Evolutionary conservation across 2,329 filamentous ascomycete species (phyloP).

Genomic region (Lachnellula suecica): DNA sequence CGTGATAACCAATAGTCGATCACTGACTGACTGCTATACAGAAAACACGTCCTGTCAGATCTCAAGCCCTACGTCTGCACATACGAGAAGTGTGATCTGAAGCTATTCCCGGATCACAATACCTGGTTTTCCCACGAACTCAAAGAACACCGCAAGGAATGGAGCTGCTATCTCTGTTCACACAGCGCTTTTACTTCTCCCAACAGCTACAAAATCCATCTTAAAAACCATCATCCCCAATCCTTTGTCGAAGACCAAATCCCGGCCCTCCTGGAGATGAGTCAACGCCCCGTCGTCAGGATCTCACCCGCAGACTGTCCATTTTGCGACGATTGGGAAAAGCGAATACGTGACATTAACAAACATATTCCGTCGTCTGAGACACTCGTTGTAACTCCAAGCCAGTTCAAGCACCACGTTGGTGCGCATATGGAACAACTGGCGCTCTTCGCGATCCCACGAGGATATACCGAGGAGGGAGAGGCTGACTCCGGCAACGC

Average conservation of each 20-base stretch:
- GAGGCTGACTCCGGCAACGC: slow-evolving; percentile 10
- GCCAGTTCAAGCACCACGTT: slow-evolving; percentile 22
- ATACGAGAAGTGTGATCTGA: slow-evolving; percentile 26
- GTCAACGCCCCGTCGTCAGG: slow-evolving; percentile 5
- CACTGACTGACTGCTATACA: slow-evolving; percentile 1
- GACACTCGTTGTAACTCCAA: slow-evolving; percentile 3
- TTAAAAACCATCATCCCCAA: slow-evolving; percentile 5
- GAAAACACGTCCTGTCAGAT: slow-evolving; percentile 31
- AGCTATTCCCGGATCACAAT: slow-evolving; percentile 25
- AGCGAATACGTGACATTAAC: slow-evolving; percentile 6
- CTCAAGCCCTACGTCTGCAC: slow-evolving; percentile 35
- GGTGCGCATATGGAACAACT: slow-evolving; percentile 25
- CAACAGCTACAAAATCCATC: slow-evolving; percentile 7
- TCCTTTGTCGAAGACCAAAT: slow-evolving; percentile 14
- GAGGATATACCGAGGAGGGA: slow-evolving; percentile 7
- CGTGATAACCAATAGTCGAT: not conserved
- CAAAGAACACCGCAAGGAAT: slow-evolving; percentile 23
- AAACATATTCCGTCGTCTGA: slow-evolving; percentile 4
- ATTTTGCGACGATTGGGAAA: slow-evolving; percentile 32
- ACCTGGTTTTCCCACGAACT: slow-evolving; percentile 33
- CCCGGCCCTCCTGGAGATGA: slow-evolving; percentile 14
- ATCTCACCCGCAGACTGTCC: slow-evolving; percentile 25
- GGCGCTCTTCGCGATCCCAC: slow-evolving; percentile 23
- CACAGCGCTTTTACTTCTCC: not conserved
- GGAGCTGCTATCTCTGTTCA: slow-evolving; percentile 25